Evolutionary conservation across 2,329 filamentous ascomycete species (phyloP).

Genomic region (Orbilia quercus): DNA sequence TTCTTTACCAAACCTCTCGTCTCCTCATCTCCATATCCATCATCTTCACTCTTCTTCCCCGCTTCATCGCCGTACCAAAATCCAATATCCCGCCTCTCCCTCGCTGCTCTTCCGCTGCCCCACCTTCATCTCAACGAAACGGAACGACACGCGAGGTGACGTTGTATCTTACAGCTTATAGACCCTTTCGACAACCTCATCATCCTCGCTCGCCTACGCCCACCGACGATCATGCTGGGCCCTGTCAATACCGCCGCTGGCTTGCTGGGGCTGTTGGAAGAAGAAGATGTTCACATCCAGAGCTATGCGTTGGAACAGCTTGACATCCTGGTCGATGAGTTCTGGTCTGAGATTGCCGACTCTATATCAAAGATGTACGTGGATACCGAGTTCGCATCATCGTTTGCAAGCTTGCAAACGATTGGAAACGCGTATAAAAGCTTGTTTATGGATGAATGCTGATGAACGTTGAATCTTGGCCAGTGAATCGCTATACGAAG

Average conservation of each 20-base stretch:
- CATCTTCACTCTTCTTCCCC: constrained; percentile 20
- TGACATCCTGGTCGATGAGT: constrained; percentile 94
- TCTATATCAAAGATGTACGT: constrained; percentile 92
- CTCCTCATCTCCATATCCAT: constrained; percentile 36
- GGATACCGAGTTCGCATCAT: constrained; percentile 12
- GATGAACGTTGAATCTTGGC: constrained; percentile 18
- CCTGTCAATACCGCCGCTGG: constrained; percentile 84
- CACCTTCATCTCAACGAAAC: constrained; percentile 41
- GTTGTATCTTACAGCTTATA: constrained; percentile 16
- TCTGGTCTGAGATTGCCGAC: constrained; percentile 97
- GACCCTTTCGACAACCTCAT: constrained; percentile 18
- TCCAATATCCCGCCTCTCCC: constrained; percentile 6
- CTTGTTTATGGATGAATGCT: constrained; percentile 25
- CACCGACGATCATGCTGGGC: constrained; percentile 77
- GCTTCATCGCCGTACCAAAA: neutral
- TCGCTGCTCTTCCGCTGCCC: constrained; percentile 36
- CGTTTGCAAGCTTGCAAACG: constrained; percentile 5
- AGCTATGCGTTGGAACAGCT: constrained; percentile 94
- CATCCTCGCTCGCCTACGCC: constrained; percentile 14
- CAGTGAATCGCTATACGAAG: constrained; percentile 97
- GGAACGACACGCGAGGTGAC: constrained; percentile 52
- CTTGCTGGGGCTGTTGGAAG: constrained; percentile 92
- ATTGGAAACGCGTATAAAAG: constrained; percentile 45
- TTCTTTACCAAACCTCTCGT: constrained; percentile 35
- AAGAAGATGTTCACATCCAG: constrained; percentile 93